Evolutionary conservation across 306 rosid genomes (phyloP), one percentile per base, ranked within the genome.

Genomic region (Castanea crenata): DNA sequence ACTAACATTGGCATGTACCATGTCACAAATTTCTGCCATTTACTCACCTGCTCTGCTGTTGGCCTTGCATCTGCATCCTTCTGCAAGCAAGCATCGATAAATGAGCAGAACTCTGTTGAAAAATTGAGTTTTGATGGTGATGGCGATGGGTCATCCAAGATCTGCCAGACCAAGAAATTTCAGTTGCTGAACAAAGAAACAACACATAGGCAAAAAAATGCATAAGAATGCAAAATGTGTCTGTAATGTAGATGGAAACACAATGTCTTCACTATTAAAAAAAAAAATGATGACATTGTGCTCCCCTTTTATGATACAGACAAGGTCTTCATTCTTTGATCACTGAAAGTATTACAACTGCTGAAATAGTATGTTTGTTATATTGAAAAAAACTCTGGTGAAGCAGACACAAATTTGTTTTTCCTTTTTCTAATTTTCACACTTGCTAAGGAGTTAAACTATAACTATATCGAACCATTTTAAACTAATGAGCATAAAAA

Each of bases 61-160:
- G 98, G 98, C 80, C 99, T 90, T 58, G 69, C 75, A 71, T 95
- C 99, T 75, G 94, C 87, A 85, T 93, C 93, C 87, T 95, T 95
- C 79, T 85, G 92, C 83, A 95, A 87, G 89, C 99, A 95, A 67
- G 89, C 89, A 88, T 93, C 97, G 64, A 95, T 87, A 75, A 95
- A 95, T 8, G 96, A 93, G 88, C 95, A 90, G 80, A 95, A 95
- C 75, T 95, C 99, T 3, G 94, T 86, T 38, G 99, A 95, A 88
- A 95, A 90, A 2, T 86, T 84, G n/a, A 88, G 90, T 70, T 90
- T 86, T 71, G 96, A 80, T 61, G 98, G 98, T 5, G 96, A 89
- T 35, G 99, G 99, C 7, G 99, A 95, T 49, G 99, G 97, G 81
- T 95, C 99, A 25, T 93, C 99, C 80, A 95, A 84, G 83, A 91